Percentiles rank a stretch among this genome's conserved stretches.
These are phyloP conservation scores for Kwoniella sp. DNA, from an alignment of 768 basidiomycete genomes.

Conservation along the genomic window DNA sequence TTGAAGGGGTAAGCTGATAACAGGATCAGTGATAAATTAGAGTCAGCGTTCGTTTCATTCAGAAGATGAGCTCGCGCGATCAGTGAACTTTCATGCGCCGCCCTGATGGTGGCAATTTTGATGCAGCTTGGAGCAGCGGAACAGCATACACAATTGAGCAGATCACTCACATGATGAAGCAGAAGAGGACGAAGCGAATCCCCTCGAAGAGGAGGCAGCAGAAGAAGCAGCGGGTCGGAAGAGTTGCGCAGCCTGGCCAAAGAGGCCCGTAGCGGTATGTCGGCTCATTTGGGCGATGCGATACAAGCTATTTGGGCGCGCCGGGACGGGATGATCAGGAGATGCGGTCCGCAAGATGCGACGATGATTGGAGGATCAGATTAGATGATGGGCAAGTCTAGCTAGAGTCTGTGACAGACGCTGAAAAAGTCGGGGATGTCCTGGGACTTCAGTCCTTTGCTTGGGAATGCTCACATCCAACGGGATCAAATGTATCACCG, in stretches of 20 bases:
- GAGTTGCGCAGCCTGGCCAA: not conserved
- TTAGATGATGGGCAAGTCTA: too few relatives aligned
- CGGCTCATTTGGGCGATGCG: not conserved
- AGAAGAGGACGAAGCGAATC: slow-evolving; percentile 21
- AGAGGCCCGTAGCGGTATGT: not conserved
- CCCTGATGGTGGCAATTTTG: not conserved
- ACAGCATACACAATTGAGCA: slow-evolving; percentile 1
- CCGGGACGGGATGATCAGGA: too few relatives aligned
- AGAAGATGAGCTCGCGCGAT: not conserved
- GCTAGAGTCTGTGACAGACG: too few relatives aligned
- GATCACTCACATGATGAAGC: slow-evolving; percentile 23
- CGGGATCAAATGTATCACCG: not conserved
- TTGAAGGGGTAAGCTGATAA: slow-evolving; percentile 39
- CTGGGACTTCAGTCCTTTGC: not conserved
- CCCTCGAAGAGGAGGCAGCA: slow-evolving; percentile 10
- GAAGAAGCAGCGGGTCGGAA: not conserved
- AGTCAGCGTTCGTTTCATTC: not conserved
- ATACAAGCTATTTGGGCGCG: too few relatives aligned
- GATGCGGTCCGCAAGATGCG: too few relatives aligned
- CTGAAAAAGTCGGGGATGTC: not conserved
- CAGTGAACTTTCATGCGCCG: too few relatives aligned
- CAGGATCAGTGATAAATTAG: not conserved
- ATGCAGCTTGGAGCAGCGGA: not conserved
- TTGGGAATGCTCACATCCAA: not conserved
- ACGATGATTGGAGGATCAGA: too few relatives aligned